A percentile compares a stretch with the other conserved stretches of the same genome.
Evolutionary conservation across 2,329 filamentous ascomycete genomes (phyloP).

Genomic region (Sclerotinia spermophila): DNA sequence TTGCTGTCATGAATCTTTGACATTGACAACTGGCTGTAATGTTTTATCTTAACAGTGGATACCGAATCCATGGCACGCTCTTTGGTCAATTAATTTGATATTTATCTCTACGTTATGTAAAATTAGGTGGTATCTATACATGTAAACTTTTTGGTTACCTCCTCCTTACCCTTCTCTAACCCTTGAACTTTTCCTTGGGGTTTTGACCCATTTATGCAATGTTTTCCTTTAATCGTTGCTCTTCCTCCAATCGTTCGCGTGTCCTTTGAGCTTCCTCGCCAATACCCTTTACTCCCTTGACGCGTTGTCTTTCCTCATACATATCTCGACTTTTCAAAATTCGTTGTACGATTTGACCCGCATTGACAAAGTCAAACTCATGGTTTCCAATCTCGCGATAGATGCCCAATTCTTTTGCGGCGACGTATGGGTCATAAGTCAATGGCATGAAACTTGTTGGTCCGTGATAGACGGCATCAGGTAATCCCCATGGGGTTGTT

Average conservation of each 20-base stretch:
- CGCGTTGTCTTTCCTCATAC: conserved; percentile 87
- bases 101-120: background rate
- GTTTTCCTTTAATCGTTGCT: conserved; percentile 31
- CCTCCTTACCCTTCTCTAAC: background rate
- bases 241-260: conserved; percentile 57
- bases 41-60: background rate
- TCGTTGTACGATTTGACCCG: conserved; percentile 83
- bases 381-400: conserved; percentile 76
- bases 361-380: conserved; percentile 82
- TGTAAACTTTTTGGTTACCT: background rate
- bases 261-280: conserved; percentile 64
- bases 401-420: conserved; percentile 76
- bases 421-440: conserved; percentile 76
- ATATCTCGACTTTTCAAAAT: conserved; percentile 83
- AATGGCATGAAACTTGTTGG: conserved; percentile 70
- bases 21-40: background rate
- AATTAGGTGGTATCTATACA: conserved; percentile 10
- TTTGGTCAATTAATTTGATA: background rate
- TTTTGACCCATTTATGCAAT: background rate
- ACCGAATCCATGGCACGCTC: background rate
- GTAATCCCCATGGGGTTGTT: conserved; percentile 68
- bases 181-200: background rate
- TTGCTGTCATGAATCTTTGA: background rate
- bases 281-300: conserved; percentile 82
- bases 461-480: conserved; percentile 89